A percentile compares a stretch with the other conserved stretches of the same genome.
Evolutionary conservation across 1,139 yeast species (phyloP).

Genomic region (Candida neerlandica): DNA sequence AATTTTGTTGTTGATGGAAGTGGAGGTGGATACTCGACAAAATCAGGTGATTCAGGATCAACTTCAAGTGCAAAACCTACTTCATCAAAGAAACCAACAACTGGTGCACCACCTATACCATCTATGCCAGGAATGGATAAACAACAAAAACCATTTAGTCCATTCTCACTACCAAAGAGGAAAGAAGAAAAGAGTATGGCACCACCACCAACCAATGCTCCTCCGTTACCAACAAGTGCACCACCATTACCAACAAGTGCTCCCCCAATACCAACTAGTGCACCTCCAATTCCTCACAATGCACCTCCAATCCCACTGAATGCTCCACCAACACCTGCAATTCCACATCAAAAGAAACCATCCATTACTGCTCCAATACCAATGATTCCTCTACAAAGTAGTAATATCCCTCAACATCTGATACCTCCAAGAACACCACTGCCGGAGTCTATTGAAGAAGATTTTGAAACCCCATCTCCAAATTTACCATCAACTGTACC

Average conservation of each 20-base stretch:
- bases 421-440: slow-evolving; percentile 13
- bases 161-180: slow-evolving; percentile 15
- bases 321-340: slow-evolving; percentile 14
- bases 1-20: slow-evolving; percentile 37
- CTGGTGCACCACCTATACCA: slow-evolving; percentile 6
- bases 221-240: slow-evolving; percentile 17
- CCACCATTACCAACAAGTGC: slow-evolving; percentile 18
- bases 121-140: slow-evolving; percentile 8
- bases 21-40: slow-evolving; percentile 21
- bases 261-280: slow-evolving; percentile 12
- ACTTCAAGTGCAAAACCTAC: slow-evolving; percentile 20
- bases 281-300: slow-evolving; percentile 1
- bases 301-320: slow-evolving; percentile 7
- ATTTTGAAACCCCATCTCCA: slow-evolving; percentile 16
- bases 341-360: no score
- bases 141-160: slow-evolving; percentile 4
- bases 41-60: slow-evolving; percentile 19
- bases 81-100: slow-evolving; percentile 6
- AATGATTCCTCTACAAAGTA: slow-evolving; percentile 13
- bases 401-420: background rate
- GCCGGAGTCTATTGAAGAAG: slow-evolving; percentile 2
- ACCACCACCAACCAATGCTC: slow-evolving; percentile 12
- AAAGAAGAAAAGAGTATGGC: slow-evolving; percentile 11
- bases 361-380: no score
- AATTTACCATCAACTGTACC: slow-evolving; percentile 18